These are phyloP conservation scores for Heliamphora pulchella DNA, from an alignment of 179 eudicot genomes.

Conservation along the genomic window DNA sequence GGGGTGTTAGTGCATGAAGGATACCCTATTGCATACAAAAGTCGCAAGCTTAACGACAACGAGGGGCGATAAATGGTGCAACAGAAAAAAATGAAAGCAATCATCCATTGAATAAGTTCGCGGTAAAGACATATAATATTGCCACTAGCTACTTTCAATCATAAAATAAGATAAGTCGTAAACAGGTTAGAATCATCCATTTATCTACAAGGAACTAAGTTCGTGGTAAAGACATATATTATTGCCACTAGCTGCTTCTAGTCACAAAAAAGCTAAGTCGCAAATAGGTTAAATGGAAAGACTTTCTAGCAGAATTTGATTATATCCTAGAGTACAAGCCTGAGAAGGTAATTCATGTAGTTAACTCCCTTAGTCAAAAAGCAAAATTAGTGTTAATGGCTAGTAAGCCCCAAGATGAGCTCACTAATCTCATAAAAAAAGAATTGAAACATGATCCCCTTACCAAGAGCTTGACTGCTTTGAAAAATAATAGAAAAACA, in stretches of 20 bases:
- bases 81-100: no score
- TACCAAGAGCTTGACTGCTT: neutral
- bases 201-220: no score
- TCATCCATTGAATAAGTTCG: neutral
- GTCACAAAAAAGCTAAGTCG: no score
- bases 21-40: neutral
- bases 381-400: neutral
- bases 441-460: neutral
- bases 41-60: neutral
- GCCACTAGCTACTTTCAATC: no score
- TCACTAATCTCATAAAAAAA: neutral
- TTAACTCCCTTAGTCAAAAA: neutral
- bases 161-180: no score
- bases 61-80: neutral
- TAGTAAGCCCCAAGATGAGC: neutral
- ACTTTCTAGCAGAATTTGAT: neutral
- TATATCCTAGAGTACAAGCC: neutral
- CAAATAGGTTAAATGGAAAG: no score
- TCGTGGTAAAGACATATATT: no score
- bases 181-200: no score
- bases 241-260: no score
- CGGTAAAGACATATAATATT: no score
- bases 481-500: neutral
- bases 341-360: neutral
- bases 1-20: neutral